phyloP scores from a whole-genome alignment of 1,139 yeast genomes.

The Kurtzmaniella quercitrusa region DNA sequence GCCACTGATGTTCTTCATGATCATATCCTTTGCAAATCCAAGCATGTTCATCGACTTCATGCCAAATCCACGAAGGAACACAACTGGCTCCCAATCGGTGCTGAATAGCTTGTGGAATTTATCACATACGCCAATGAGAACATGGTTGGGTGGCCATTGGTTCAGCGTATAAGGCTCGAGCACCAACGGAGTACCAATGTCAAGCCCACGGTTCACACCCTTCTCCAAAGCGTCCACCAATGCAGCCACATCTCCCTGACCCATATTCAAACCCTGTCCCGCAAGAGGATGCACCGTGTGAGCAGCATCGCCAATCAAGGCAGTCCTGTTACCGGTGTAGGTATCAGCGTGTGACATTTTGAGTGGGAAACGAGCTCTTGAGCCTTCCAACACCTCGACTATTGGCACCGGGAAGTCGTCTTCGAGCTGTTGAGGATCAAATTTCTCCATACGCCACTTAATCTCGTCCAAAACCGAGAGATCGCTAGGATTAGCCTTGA shows the following conservation, averaged over 20 bases:
- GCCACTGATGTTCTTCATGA: constrained; percentile 34
- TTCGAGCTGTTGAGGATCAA: constrained; percentile 40
- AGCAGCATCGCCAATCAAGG: constrained; percentile 96
- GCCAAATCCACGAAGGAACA: constrained; percentile 71
- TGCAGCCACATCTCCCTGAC: constrained; percentile 86
- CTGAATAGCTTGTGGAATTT: constrained; percentile 85
- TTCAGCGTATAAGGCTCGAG: constrained; percentile 83
- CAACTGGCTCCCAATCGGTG: constrained; percentile 70
- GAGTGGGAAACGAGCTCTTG: constrained; percentile 88
- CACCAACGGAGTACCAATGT: constrained; percentile 79
- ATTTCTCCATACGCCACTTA: constrained; percentile 61
- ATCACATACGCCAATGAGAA: constrained; percentile 83
- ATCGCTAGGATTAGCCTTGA: constrained; percentile 36
- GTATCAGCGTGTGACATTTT: constrained; percentile 87
- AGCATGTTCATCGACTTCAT: constrained; percentile 62
- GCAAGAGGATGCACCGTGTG: constrained; percentile 97
- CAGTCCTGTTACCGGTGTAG: constrained; percentile 78
- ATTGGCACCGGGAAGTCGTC: constrained; percentile 64
- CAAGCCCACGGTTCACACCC: constrained; percentile 76
- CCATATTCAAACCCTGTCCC: constrained; percentile 98
- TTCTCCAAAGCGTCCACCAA: constrained; percentile 64
- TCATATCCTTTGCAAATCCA: constrained; percentile 54
- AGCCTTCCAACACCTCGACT: constrained; percentile 53
- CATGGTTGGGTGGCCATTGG: constrained; percentile 76
- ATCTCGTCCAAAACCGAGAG: constrained; percentile 58